Evolutionary conservation across 208 protist species (phyloP), one percentile per base, ranked within the genome.

Genomic region (Naegleria gruberi): DNA sequence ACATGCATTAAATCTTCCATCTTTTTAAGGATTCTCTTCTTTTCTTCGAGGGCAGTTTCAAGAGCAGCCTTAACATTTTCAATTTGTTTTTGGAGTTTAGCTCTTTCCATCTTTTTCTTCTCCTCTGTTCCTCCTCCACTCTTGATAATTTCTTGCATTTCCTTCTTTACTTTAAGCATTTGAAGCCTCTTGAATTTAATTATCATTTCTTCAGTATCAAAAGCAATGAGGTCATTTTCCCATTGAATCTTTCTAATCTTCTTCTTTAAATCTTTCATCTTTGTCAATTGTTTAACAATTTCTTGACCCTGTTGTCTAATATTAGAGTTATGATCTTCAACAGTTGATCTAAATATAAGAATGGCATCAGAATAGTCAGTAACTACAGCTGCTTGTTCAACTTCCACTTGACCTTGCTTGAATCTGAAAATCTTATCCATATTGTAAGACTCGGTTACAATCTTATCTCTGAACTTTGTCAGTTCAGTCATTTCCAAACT

Each of bases 341-440:
- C 92, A 51, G 94, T 92, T 44, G 85, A 90, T 74, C 44, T 91
- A 93, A 94, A 94, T 41, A 96, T 96, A 82, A 98, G 90, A 51
- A 94, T 94, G 82, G 94, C 95, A 73, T 93, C 90, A 5, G 91
- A 73, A 91, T 97, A 97, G 86, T 97, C 94, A n/a, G 94, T 96
- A 41, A 93, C 94, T 30, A 97, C 92, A 26, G 93, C 92, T 17
- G 94, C 95, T 46, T 93, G 91, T 89, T 98, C 96, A 42, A 95
- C 97, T 90, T 98, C 96, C 19, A 98, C 93, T 93, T 98, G 96
- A n/a, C 95, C 95, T 90, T 98, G 97, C 90, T 94, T 96, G 81
- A 98, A 90, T 26, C 46, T 92, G 91, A 95, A 95, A 30, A 98
- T 92, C 10, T 94, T 91, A 86, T 92, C 92, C 34, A 95, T 93